A percentile compares a stretch with the other conserved stretches of the same genome.
phyloP scores from a whole-genome alignment of 2,329 filamentous ascomycete species.

The Catunica adiposa region DNA sequence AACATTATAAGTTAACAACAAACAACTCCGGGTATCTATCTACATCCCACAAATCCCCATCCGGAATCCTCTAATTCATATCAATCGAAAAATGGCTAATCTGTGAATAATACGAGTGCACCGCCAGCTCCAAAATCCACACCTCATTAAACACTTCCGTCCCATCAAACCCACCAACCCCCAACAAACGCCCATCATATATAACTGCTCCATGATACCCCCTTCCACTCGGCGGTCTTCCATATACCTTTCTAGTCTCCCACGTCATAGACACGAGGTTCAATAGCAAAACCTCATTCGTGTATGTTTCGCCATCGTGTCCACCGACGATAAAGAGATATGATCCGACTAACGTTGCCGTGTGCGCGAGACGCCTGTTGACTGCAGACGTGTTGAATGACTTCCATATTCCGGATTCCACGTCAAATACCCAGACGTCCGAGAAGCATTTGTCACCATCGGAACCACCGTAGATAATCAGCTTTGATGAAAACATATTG shows the following conservation, averaged over 20 bases:
- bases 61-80: conserved; percentile 29
- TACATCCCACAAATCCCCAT: conserved; percentile 6
- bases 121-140: conserved; percentile 49
- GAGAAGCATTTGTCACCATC: conserved; percentile 57
- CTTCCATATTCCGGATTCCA: conserved; percentile 44
- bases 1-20: too few species aligned
- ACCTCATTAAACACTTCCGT: conserved; percentile 52
- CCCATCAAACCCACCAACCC: conserved; percentile 53
- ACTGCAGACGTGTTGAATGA: conserved; percentile 40
- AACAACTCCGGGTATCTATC: conserved; percentile 1
- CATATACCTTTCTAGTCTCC: conserved; percentile 50
- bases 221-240: conserved; percentile 42
- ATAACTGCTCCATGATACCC: conserved; percentile 52
- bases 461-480: conserved; percentile 54
- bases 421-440: conserved; percentile 58
- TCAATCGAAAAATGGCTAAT: conserved; percentile 58
- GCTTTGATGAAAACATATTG: conserved; percentile 56
- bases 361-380: conserved; percentile 50
- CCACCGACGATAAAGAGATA: conserved; percentile 56
- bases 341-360: conserved; percentile 51
- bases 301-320: conserved; percentile 54
- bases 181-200: conserved; percentile 46
- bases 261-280: conserved; percentile 61
- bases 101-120: conserved; percentile 57
- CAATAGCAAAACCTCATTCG: conserved; percentile 49